Percentiles rank a stretch among this genome's conserved stretches.
Conservation (phyloP, 345 rosid species). For the Eutrema yunnanense region DNA sequence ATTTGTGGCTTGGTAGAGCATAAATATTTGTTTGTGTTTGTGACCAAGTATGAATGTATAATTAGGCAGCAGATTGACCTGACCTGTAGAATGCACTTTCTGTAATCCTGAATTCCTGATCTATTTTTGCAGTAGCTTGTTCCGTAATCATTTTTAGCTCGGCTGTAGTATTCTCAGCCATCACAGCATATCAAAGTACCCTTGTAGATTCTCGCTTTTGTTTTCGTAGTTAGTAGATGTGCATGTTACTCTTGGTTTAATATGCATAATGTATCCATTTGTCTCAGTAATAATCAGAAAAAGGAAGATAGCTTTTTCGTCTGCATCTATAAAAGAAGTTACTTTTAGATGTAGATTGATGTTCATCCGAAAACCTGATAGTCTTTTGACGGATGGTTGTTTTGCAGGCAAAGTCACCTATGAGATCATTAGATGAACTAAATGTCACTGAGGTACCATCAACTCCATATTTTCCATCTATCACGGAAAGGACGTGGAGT, state of each 20-base stretch:
- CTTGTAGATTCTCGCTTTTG: too few relatives aligned
- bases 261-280: background rate
- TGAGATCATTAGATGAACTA: constrained; percentile 73
- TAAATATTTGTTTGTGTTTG: background rate
- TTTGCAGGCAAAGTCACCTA: constrained; percentile 74
- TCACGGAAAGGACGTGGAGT: constrained; percentile 33
- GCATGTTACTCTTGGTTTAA: too few relatives aligned
- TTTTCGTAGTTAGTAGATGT: too few relatives aligned
- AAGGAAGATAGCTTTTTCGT: background rate
- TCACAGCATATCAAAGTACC: too few relatives aligned
- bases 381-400: background rate
- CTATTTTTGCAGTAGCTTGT: too few relatives aligned
- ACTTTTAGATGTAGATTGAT: background rate
- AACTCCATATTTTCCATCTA: constrained; percentile 1
- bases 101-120: too few relatives aligned
- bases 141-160: too few relatives aligned
- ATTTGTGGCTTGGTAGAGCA: background rate
- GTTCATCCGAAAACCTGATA: background rate
- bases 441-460: constrained; percentile 57
- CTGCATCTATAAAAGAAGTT: background rate
- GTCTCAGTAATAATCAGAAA: background rate
- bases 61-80: too few relatives aligned
- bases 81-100: too few relatives aligned
- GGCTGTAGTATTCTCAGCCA: too few relatives aligned
- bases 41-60: background rate